Evolutionary conservation across 345 rosid species (phyloP).

Genomic region (Acer campestre): DNA sequence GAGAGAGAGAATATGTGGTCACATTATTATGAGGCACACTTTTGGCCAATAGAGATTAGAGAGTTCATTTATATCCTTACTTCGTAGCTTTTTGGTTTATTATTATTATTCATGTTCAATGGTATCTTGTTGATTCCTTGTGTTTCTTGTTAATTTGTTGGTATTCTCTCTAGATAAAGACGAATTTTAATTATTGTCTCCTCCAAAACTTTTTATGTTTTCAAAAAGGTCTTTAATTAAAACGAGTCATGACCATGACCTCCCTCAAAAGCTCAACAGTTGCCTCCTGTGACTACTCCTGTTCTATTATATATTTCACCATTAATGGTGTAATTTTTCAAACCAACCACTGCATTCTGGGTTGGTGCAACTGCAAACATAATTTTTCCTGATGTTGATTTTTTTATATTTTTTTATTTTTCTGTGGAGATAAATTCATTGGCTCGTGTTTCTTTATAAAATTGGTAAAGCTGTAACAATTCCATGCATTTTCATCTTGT

Average conservation of each 20-base stretch:
- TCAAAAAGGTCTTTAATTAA: neutral
- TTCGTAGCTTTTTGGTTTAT: neutral
- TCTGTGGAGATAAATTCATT: neutral
- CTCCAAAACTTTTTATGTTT: neutral
- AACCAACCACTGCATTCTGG: neutral
- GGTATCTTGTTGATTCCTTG: neutral
- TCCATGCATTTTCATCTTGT: neutral
- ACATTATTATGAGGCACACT: neutral
- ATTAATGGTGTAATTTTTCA: neutral
- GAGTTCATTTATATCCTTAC: neutral
- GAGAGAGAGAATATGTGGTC: slow-evolving; percentile 6
- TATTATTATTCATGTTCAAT: neutral
- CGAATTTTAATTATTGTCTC: neutral
- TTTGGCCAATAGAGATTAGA: neutral
- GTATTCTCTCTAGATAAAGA: neutral
- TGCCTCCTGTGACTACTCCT: neutral
- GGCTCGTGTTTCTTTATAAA: neutral
- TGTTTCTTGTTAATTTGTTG: neutral
- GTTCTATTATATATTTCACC: neutral
- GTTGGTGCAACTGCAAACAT: neutral
- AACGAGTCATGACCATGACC: no score
- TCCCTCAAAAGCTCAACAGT: neutral
- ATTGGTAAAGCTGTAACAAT: slow-evolving; percentile 2
- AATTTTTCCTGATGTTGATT: no score
- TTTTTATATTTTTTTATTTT: no score